These are phyloP conservation scores for Sclerotinia minor DNA, from an alignment of 2,329 filamentous ascomycete species.

Conservation along the genomic window DNA sequence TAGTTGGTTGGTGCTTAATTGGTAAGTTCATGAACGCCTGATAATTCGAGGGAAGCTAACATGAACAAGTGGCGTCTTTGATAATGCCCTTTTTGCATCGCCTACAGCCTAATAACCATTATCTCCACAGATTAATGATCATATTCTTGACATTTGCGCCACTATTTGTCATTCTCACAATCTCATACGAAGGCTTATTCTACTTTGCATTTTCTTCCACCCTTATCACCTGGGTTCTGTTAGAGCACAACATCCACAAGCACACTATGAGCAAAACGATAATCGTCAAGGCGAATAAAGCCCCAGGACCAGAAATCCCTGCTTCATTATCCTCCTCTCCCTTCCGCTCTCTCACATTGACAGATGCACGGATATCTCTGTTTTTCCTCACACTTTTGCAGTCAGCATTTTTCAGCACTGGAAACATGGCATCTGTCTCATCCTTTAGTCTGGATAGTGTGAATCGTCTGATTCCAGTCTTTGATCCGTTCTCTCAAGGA, in stretches of 20 bases:
- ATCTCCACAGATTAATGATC: conserved; percentile 83
- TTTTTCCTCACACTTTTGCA: conserved; percentile 96
- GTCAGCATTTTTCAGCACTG: conserved; percentile 94
- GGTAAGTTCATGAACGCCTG: conserved; percentile 49
- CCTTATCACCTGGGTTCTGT: conserved; percentile 83
- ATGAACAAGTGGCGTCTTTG: conserved; percentile 64
- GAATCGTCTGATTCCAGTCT: conserved; percentile 80
- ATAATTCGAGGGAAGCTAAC: conserved; percentile 10
- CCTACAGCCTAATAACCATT: conserved; percentile 78
- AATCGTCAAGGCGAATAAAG: conserved; percentile 29
- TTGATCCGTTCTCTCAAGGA: conserved; percentile 89
- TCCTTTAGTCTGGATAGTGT: conserved; percentile 94
- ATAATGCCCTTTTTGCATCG: conserved; percentile 79
- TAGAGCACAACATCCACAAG: conserved; percentile 75
- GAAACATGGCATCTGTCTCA: conserved; percentile 91
- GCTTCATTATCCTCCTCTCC: conserved; percentile 36
- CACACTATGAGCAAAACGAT: conserved; percentile 41
- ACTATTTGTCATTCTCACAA: conserved; percentile 91
- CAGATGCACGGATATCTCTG: conserved; percentile 84
- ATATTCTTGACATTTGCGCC: conserved; percentile 93
- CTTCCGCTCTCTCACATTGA: conserved; percentile 67
- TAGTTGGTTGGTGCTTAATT: conserved; percentile 79
- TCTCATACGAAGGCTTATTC: conserved; percentile 95
- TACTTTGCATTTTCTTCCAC: conserved; percentile 86
- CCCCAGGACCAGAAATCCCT: conserved; percentile 29